Evolutionary conservation across 805 yeast species (phyloP), one percentile per base, ranked within the genome.

Genomic region (Yamadazyma ubonensis): DNA sequence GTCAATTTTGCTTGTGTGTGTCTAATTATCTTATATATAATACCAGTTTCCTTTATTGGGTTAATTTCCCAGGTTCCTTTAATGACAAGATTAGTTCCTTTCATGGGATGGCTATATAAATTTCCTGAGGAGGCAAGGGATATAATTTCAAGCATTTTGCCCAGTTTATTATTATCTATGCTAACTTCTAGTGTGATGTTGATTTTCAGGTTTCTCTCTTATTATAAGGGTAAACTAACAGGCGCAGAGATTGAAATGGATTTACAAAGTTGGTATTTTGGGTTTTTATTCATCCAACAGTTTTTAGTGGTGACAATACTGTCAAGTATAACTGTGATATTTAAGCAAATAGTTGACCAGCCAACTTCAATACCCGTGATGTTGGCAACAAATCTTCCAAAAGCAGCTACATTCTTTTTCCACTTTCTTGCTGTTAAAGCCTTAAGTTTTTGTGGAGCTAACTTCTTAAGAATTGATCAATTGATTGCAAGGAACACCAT

Each of bases 271-370:
- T 85, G 93, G 86, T 74, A 85, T 49, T 90, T 86, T 59, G 68
- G 78, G 0, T 89, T 89, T 53, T 64, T 83, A 36, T 88, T 86
- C 55, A 78, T 89, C 37, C 96, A 90, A 51, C 76, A 88, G 29
- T 89, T 90, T 49, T 59, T 90, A 32, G 91, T 89, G 18, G 88
- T 89, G 2, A 84, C 96, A 0, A 75, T 89, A 26, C 86, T 95
- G 51, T 82, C 93, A 0, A 90, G 96, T 19, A 59, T 86, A 3
- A 75, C 83, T 2, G 79, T 76, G 6, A 70, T 86, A 0, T 58
- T 83, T 31, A 79, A 79, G 45, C 79, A 76, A 41, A 61, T 83
- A 4, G 59, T 86, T 5, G 78, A 76, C 43, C 81, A 76, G 48
- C 96, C 96, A 1, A 77, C 81, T 0, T 77, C 86, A 0, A 75